phyloP scores from a whole-genome alignment of 1,284 basidiomycete species.

The Pseudozyma thailandica region DNA sequence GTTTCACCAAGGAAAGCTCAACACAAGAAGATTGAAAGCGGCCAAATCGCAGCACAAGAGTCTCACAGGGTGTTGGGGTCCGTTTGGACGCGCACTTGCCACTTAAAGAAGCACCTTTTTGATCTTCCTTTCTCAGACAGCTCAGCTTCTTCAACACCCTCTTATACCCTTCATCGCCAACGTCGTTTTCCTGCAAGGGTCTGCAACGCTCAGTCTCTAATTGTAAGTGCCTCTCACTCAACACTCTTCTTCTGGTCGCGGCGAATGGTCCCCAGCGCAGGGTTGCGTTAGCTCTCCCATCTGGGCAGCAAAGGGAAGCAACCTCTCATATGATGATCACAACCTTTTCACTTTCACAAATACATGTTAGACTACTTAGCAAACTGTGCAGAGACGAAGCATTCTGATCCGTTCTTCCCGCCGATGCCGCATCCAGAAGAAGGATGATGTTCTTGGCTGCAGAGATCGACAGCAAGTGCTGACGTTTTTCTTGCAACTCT shows the following conservation, averaged over 20 bases:
- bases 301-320: not conserved
- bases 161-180: not conserved
- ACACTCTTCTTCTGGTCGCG: conserved; percentile 5
- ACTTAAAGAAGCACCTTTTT: not conserved
- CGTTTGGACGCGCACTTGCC: conserved; percentile 20
- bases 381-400: conserved; percentile 44
- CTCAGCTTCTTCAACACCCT: not conserved
- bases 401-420: conserved; percentile 24
- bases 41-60: not conserved
- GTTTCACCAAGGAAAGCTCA: conserved; percentile 4
- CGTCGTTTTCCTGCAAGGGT: not conserved
- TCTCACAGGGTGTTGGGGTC: conserved; percentile 4
- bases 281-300: too few species aligned
- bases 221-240: not conserved
- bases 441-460: not conserved
- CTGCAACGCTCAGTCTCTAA: conserved; percentile 1
- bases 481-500: not conserved
- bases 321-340: conserved; percentile 46
- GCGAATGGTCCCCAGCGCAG: too few species aligned
- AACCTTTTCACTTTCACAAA: conserved; percentile 51
- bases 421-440: not conserved
- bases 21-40: not conserved
- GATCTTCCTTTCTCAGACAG: not conserved
- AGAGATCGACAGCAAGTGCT: conserved; percentile 1
- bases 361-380: conserved; percentile 56